phyloP scores from a whole-genome alignment of 169 alveolate genomes.

The Plasmodium malariae region DNA sequence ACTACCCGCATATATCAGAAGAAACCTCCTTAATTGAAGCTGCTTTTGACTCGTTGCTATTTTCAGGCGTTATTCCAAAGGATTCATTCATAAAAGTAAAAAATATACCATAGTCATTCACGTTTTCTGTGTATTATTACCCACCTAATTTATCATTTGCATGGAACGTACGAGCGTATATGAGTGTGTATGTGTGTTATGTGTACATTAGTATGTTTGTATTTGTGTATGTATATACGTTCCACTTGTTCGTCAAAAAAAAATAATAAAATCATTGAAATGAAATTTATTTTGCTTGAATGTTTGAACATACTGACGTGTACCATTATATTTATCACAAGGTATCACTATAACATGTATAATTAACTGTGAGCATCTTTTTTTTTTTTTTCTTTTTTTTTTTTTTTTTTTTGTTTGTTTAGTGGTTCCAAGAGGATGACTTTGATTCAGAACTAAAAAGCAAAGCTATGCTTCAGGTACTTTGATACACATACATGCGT shows the following conservation, averaged over 20 bases:
- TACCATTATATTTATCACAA: too few species aligned
- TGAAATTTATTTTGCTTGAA: too few species aligned
- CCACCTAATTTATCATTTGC: too few species aligned
- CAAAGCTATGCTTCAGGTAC: slow-evolving; percentile 76
- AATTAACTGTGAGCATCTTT: not conserved
- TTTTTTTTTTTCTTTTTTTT: not conserved
- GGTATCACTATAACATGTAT: too few species aligned
- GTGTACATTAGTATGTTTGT: not conserved
- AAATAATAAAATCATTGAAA: too few species aligned
- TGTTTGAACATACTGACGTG: too few species aligned
- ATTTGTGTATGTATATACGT: not conserved
- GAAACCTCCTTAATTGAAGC: slow-evolving; percentile 74
- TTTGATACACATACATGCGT: not conserved
- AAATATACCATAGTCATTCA: not conserved
- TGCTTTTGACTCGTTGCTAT: slow-evolving; percentile 48
- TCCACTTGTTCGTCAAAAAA: too few species aligned
- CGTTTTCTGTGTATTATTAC: too few species aligned
- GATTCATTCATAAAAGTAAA: slow-evolving; percentile 58
- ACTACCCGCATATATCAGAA: slow-evolving; percentile 70
- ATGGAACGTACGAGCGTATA: too few species aligned
- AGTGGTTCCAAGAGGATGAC: slow-evolving; percentile 72
- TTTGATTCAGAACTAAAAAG: slow-evolving; percentile 64
- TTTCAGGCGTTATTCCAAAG: slow-evolving; percentile 56
- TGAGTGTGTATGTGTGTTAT: too few species aligned
- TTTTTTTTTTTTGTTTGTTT: slow-evolving; percentile 5